Evolutionary conservation across 1,139 yeast species (phyloP), one percentile per base, ranked within the genome.

Genomic region (Taphrina communis): DNA sequence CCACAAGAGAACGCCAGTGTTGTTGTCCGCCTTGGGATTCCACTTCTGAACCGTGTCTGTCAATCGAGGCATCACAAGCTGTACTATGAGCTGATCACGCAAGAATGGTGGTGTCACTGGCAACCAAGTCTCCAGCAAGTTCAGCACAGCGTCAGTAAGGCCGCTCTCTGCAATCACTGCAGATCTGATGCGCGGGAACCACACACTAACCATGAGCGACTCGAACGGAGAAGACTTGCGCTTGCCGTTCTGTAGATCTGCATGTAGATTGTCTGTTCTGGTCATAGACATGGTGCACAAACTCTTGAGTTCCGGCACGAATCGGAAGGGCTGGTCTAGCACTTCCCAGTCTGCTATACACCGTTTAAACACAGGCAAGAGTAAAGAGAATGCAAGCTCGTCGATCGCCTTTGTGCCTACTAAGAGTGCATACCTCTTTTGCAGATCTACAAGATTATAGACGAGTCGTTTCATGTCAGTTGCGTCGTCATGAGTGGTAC

Each of bases 81-180:
- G 74, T 7, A 72, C 65, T 14, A 80, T 72, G 14, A 81, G 72
- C 25, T 75, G 73, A 5, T 78, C 74, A 17, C 79, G 71, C 6
- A 82, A 72, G 21, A 73, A 72, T 0, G 73, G 73, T 1, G 82
- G 81, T 1, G 85, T 69, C 0, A 84, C 71, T 0, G 76, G 76
- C 51, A 78, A 78, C 81, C 85, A 84, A 48, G 82, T 83, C 41
- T 84, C 80, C 2, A 79, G 69, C 14, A 79, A 66, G 3, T 74
- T 65, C 7, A 78, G 69, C 1, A 76, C 77, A 2, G 76, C 58
- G 7, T 75, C 73, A n/a, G 25, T 14, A 2, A n/a, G 36, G 12
- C 25, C n/a, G 38, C 69, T n/a, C 71, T 61, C 25, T 81, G 75
- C 31, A 75, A 76, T 25, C 12, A 50, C 6, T 17, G 53, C n/a